Evolutionary conservation across 306 rosid genomes (phyloP), one percentile per base, ranked within the genome.

Genomic region (Rosa rugosa): DNA sequence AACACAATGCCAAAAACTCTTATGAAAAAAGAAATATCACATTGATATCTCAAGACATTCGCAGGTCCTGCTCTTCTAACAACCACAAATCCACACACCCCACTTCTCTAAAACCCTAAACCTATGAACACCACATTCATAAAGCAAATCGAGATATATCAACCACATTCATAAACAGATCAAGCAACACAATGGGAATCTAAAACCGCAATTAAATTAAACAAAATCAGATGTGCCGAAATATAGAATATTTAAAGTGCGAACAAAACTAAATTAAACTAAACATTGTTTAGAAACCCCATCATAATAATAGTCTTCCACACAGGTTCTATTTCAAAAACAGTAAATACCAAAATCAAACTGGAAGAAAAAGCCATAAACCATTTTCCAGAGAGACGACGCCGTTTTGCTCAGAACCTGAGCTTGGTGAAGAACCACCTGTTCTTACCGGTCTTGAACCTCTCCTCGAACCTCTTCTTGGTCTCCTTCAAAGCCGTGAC

Each of bases 351-450:
- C 53, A 62, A 69, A 75, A n/a, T 36, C 36, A 47, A 47, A 62
- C 0, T 8, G 6, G 14, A 34, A 47, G 44, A 23, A 4, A 69
- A 16, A 44, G 14, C 36, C n/a, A 60, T 14, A 69, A 31, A 66
- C 56, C 34, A 51, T 40, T 47, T 46, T 40, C 42, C 60, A 38
- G 14, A 1, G 4, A 11, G 5, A 44, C 20, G 56, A 34, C 17
- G 25, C 31, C 31, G 36, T 45, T n/a, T 3, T 8, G 13, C 20
- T 75, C 77, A 86, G 77, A 86, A 86, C 81, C 89, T 81, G 73
- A 86, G 89, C 82, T 86, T 86, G 54, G 89, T 86, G 65, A 86
- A 86, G 66, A 86, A 86, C 84, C 89, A 86, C 84, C 89, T 75
- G 85, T 83, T 86, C 82, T 83, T 86, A 22, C 89, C 89, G 9